phyloP scores from a whole-genome alignment of 176 grass and related monocot species.

The Hsuehochloa calcarea region DNA sequence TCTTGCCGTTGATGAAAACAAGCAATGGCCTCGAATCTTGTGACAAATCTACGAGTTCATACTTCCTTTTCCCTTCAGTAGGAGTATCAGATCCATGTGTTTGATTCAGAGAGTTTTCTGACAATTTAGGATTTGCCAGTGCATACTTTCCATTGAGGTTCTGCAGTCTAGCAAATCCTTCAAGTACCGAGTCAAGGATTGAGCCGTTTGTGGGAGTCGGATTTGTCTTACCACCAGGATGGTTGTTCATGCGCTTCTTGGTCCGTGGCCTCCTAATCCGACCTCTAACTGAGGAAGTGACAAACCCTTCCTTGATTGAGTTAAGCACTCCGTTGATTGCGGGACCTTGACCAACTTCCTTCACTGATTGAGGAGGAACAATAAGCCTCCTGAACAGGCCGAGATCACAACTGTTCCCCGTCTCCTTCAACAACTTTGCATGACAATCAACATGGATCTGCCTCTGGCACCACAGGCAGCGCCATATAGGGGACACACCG shows the following conservation, averaged over 20 bases:
- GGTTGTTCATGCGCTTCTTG: constrained; percentile 49
- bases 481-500: constrained; percentile 85
- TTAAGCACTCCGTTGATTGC: constrained; percentile 47
- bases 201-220: constrained; percentile 20
- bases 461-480: constrained; percentile 82
- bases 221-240: constrained; percentile 41
- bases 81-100: constrained; percentile 29
- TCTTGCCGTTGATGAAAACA: constrained; percentile 96
- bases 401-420: constrained; percentile 64
- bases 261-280: constrained; percentile 48
- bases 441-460: constrained; percentile 89
- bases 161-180: constrained; percentile 48
- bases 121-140: constrained; percentile 40
- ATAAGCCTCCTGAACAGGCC: constrained; percentile 64
- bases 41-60: constrained; percentile 63
- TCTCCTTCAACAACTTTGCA: constrained; percentile 63
- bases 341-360: constrained; percentile 48
- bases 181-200: constrained; percentile 50
- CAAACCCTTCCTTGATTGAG: constrained; percentile 61
- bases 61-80: constrained; percentile 42
- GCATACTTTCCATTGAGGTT: constrained; percentile 50
- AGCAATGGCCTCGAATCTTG: constrained; percentile 76
- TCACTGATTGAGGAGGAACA: constrained; percentile 77
- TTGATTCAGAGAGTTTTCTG: constrained; percentile 37
- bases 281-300: constrained; percentile 42